These are phyloP conservation scores for Tillandsia fasciculata DNA, from an alignment of 176 grass and related monocot species.

Conservation along the genomic window DNA sequence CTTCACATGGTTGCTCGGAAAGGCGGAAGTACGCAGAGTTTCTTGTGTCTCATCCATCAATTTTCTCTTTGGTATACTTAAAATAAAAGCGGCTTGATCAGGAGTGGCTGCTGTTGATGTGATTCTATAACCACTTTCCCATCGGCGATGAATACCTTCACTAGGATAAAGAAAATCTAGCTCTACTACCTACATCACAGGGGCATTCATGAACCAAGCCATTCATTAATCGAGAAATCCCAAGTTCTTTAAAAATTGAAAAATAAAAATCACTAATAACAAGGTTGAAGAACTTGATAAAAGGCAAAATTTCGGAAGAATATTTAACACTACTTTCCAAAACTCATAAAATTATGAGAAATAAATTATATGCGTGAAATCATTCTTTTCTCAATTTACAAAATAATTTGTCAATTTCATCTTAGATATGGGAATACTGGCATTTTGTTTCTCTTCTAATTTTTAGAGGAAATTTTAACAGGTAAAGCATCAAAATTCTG, in stretches of 20 bases:
- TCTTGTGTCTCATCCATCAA: conserved; percentile 88
- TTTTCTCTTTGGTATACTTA: conserved; percentile 91
- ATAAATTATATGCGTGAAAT: not conserved
- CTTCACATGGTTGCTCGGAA: conserved; percentile 99
- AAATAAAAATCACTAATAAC: not conserved
- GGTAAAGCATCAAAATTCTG: not conserved
- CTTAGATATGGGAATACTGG: not conserved
- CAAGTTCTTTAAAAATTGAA: not conserved
- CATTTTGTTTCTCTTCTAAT: not conserved
- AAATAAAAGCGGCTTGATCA: conserved; percentile 95
- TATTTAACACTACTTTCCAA: too few relatives aligned
- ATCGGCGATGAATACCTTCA: conserved; percentile 88
- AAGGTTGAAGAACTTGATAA: not conserved
- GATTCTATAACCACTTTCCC: conserved; percentile 92
- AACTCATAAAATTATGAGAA: not conserved
- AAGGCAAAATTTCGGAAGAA: too few relatives aligned
- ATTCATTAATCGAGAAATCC: too few relatives aligned
- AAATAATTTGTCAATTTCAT: too few relatives aligned
- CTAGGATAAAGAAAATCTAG: conserved; percentile 98
- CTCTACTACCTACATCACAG: conserved; percentile 70
- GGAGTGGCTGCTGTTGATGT: conserved; percentile 83
- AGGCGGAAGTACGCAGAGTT: conserved; percentile 87
- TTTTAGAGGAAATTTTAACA: not conserved
- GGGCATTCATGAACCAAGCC: too few relatives aligned
- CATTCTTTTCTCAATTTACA: too few relatives aligned